Evolutionary conservation across 768 basidiomycete species (phyloP).

Genomic region (Lactarius indigo): DNA sequence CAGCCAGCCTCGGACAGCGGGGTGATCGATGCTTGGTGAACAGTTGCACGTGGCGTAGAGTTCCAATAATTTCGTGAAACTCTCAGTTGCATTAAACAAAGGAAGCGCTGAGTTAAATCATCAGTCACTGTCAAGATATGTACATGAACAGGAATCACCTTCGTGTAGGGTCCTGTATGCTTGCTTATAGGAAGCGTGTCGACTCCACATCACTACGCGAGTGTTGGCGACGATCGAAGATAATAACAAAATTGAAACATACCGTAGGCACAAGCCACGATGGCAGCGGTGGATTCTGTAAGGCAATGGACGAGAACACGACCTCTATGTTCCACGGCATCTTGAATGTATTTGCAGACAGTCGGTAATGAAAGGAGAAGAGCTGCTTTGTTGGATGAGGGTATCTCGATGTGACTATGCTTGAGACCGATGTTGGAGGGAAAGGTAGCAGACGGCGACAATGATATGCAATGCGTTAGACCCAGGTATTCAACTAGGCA

Average conservation of each 20-base stretch:
- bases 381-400: slow-evolving; percentile 37
- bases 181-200: slow-evolving; percentile 37
- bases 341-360: slow-evolving; percentile 44
- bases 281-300: slow-evolving; percentile 52
- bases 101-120: slow-evolving; percentile 12
- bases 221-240: neutral
- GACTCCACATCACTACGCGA: slow-evolving; percentile 46
- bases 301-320: slow-evolving; percentile 53
- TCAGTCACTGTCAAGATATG: slow-evolving; percentile 2
- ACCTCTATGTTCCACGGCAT: slow-evolving; percentile 40
- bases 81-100: slow-evolving; percentile 21
- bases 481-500: slow-evolving; percentile 49
- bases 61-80: slow-evolving; percentile 19
- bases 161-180: slow-evolving; percentile 32
- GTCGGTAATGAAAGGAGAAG: slow-evolving; percentile 46
- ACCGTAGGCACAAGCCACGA: slow-evolving; percentile 52
- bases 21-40: slow-evolving; percentile 15
- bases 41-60: slow-evolving; percentile 18
- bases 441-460: slow-evolving; percentile 49
- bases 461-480: slow-evolving; percentile 50
- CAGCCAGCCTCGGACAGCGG: slow-evolving; percentile 18
- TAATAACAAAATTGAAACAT: slow-evolving; percentile 24
- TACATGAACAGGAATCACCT: neutral
- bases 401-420: slow-evolving; percentile 43
- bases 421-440: slow-evolving; percentile 34